Conservation (phyloP, 331 rosid species). For the Rosa hybrid region DNA sequence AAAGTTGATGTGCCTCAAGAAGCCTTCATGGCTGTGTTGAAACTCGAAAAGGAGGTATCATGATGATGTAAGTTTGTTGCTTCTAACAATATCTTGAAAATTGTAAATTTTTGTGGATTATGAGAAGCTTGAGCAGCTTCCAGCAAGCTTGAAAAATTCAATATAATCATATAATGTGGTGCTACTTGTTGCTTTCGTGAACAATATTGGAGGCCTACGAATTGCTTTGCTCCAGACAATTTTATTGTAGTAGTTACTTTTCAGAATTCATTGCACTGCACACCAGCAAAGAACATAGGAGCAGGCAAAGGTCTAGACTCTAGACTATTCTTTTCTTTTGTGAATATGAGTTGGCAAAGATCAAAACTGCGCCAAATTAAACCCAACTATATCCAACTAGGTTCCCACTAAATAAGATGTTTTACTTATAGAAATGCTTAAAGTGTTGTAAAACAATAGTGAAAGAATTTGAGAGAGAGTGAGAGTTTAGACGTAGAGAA, state of each 20-base stretch:
- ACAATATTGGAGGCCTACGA: neutral
- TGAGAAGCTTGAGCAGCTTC: constrained; percentile 22
- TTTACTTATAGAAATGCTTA: too few species aligned
- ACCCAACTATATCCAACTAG: too few species aligned
- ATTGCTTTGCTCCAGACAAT: neutral
- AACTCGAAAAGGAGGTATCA: constrained; percentile 87
- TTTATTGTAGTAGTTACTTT: neutral
- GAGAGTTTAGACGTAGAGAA: too few species aligned
- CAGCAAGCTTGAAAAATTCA: neutral
- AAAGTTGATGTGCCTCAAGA: constrained; percentile 95
- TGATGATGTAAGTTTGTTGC: constrained; percentile 35
- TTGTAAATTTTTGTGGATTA: constrained; percentile 24
- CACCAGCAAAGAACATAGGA: neutral
- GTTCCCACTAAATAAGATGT: too few species aligned
- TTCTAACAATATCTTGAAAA: constrained; percentile 26
- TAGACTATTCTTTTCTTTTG: neutral
- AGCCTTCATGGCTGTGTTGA: constrained; percentile 96
- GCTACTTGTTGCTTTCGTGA: neutral
- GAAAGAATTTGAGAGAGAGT: too few species aligned
- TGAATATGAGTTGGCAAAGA: too few species aligned
- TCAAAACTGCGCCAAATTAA: too few species aligned
- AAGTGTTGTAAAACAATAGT: too few species aligned
- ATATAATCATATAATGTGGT: neutral
- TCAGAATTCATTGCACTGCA: neutral
- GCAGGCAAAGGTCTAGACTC: neutral